Percentiles rank a stretch among this genome's conserved stretches.
phyloP scores from a whole-genome alignment of 495 filamentous ascomycete genomes.

The Hypoxylon lienhwacheense region DNA sequence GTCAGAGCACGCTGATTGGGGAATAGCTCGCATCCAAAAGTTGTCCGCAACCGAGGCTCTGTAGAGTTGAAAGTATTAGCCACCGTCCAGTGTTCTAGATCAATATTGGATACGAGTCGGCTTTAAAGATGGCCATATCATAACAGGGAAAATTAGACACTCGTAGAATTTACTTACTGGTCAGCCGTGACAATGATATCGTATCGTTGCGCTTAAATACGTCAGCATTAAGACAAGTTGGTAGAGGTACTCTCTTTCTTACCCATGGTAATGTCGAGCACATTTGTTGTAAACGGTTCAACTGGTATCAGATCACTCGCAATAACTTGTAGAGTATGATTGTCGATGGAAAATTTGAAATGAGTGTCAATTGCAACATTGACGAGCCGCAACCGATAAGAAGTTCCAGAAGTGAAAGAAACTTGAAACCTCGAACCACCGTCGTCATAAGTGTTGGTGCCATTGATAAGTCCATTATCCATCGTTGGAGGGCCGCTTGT shows the following conservation, averaged over 20 bases:
- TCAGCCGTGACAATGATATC: conserved; percentile 65
- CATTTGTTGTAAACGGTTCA: conserved; percentile 46
- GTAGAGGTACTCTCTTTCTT: background rate
- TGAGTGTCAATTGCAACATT: conserved; percentile 56
- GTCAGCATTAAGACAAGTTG: conserved; percentile 30
- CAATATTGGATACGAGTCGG: too few species aligned
- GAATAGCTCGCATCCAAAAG: conserved; percentile 66
- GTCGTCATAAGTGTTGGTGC: conserved; percentile 47
- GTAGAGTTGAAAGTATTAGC: background rate
- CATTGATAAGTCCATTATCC: conserved; percentile 56
- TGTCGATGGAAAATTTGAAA: conserved; percentile 54
- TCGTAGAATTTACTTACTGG: conserved; percentile 33
- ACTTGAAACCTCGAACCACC: conserved; percentile 45
- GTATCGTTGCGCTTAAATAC: conserved; percentile 57
- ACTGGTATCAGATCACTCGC: conserved; percentile 53
- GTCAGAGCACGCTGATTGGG: conserved; percentile 52
- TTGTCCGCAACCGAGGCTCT: conserved; percentile 38
- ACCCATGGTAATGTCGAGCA: conserved; percentile 60
- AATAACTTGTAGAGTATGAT: conserved; percentile 54
- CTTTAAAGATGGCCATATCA: too few species aligned
- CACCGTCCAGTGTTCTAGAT: too few species aligned
- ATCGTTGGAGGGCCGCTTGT: conserved; percentile 44
- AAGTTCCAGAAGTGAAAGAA: conserved; percentile 48
- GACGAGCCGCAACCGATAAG: conserved; percentile 58
- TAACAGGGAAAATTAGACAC: too few species aligned